Conservation (phyloP, 306 rosid genomes). For the Fragaria iinumae region DNA sequence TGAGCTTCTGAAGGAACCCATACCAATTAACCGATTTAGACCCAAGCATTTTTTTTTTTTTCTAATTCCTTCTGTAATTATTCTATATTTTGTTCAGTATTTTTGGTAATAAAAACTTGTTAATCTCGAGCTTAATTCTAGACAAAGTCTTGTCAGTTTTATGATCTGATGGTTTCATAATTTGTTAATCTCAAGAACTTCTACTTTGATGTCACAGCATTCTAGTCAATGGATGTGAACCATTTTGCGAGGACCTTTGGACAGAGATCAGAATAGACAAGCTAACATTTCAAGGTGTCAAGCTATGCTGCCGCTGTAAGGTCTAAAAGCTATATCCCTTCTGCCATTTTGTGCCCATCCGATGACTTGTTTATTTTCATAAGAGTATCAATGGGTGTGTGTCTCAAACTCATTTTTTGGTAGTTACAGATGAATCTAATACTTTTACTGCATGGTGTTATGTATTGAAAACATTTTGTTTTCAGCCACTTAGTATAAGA, state of each 20-base stretch:
- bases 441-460: background rate
- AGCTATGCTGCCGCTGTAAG: slow-evolving; percentile 84
- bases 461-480: background rate
- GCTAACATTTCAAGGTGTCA: slow-evolving; percentile 69
- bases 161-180: background rate
- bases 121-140: too few relatives aligned
- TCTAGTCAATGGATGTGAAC: slow-evolving; percentile 69
- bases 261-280: slow-evolving; percentile 59
- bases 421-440: background rate
- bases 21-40: slow-evolving; percentile 37
- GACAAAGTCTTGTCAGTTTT: background rate
- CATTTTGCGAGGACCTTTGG: slow-evolving; percentile 88
- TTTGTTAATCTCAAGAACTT: background rate
- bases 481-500: background rate
- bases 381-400: background rate
- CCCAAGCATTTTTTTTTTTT: slow-evolving; percentile 52
- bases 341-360: slow-evolving; percentile 1
- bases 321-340: slow-evolving; percentile 35
- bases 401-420: slow-evolving; percentile 1
- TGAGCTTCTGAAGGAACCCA: slow-evolving; percentile 39
- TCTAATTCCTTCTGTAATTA: background rate
- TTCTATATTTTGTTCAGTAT: background rate
- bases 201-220: slow-evolving; percentile 46
- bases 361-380: background rate
- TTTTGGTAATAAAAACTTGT: background rate